Conservation (phyloP, 805 yeast species). For the Saturnispora silvae region DNA sequence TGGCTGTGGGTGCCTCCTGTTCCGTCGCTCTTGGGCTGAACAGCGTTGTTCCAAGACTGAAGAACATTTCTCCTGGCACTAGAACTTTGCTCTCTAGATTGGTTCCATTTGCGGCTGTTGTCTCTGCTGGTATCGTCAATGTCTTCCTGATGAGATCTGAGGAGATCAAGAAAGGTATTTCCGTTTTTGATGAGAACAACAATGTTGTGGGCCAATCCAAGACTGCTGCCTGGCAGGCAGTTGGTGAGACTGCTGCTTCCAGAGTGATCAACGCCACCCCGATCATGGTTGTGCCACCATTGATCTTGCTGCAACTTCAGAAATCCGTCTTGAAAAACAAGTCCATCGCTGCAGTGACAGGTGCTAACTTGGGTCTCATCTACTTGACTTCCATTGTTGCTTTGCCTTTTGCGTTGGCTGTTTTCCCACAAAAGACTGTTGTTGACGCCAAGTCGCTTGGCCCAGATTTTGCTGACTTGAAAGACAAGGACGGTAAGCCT, state of each 20-base stretch:
- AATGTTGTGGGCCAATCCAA: conserved; percentile 65
- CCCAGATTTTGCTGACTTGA: conserved; percentile 46
- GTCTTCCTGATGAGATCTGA: conserved; percentile 96
- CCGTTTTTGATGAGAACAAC: conserved; percentile 54
- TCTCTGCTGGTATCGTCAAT: conserved; percentile 90
- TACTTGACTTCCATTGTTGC: conserved; percentile 77
- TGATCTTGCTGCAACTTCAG: conserved; percentile 70
- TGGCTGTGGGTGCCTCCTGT: conserved; percentile 93
- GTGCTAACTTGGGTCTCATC: conserved; percentile 77
- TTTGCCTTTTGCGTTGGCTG: conserved; percentile 89
- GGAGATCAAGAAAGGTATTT: conserved; percentile 78
- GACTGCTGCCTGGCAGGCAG: conserved; percentile 84
- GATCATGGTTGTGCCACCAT: conserved; percentile 92
- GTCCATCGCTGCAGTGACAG: conserved; percentile 51
- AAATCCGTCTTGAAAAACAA: conserved; percentile 57
- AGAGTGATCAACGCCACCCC: conserved; percentile 96
- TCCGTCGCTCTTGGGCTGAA: conserved; percentile 92
- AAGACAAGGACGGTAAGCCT: conserved; percentile 48
- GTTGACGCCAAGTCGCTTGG: conserved; percentile 56
- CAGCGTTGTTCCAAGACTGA: conserved; percentile 79
- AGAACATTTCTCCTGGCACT: conserved; percentile 57
- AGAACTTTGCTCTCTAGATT: conserved; percentile 67
- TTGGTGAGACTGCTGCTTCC: conserved; percentile 93
- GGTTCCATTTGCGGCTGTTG: conserved; percentile 98
- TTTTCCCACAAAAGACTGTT: conserved; percentile 81